Base-by-base conservation (phyloP, 306 rosid genomes). In the Lathyrus tuberosus region DNA sequence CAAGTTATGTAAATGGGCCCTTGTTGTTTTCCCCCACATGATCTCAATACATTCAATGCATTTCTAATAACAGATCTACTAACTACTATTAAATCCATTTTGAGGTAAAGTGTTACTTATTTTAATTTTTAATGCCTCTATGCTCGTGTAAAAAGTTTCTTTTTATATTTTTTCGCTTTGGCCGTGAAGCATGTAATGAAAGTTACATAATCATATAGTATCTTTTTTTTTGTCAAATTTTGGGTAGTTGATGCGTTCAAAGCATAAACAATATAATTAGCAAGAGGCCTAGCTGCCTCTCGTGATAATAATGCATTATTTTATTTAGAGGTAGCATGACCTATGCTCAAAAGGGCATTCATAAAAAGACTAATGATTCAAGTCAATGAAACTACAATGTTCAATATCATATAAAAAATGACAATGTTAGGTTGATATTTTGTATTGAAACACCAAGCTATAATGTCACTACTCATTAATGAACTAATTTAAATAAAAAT, bases 1-100 rank as follows among this genome's bases (percentile, higher is more conserved):
- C 26, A 77, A 54, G 73, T 67, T 22, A 67, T 75, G 85, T 8
- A 67, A 74, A 71, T 66, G 81, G 83, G 80, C 58, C 83, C 83
- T 49, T 51, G 35, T 20, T 40, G 65, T 62, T 80, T 71, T 17
- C 24, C 44, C 35, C 20, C 69, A 61, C 78, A 66, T 80, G 75
- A 43, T 66, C 43, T 58, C 71, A 58, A 48, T 63, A 26, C 38
- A 74, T 60, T 69, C 46, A 79, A 69, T 74, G 65, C 74, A 75
- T 70, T 81, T 81, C 65, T 15, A 16, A 35, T 35, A 69, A 37
- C 11, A 66, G 59, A 61, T 70, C 67, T 53, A 73, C 71, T 41
- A 52, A 26, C 70, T 47, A 69, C 43, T 74, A 41, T 58, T 80
- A 51, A 70, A 59, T 48, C 78, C 62, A 71, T 22, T 42, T 47